These are phyloP conservation scores for Dothistroma pini DNA, from an alignment of 2,329 filamentous ascomycete species.

Conservation along the genomic window DNA sequence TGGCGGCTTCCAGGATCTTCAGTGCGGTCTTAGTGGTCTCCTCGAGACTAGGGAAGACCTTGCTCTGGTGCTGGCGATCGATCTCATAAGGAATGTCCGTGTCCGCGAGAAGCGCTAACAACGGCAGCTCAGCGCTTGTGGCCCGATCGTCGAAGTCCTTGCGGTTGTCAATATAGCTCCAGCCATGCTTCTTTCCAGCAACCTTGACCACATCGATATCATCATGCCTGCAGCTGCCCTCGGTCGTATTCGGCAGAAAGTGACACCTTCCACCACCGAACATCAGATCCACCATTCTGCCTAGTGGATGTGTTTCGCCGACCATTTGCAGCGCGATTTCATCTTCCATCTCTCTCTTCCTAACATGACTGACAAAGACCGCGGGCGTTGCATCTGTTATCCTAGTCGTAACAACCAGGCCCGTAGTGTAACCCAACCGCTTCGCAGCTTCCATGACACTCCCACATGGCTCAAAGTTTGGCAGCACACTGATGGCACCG, in stretches of 20 bases:
- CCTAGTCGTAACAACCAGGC: conserved; percentile 89
- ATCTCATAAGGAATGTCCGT: conserved; percentile 90
- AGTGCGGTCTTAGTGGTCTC: conserved; percentile 88
- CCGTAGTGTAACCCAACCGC: conserved; percentile 84
- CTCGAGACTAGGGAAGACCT: conserved; percentile 80
- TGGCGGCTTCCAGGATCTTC: conserved; percentile 73
- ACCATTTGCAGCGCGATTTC: conserved; percentile 90
- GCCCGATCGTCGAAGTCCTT: conserved; percentile 67
- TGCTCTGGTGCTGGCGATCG: conserved; percentile 73
- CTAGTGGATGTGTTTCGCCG: conserved; percentile 74
- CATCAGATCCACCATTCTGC: conserved; percentile 85
- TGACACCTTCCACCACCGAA: conserved; percentile 90
- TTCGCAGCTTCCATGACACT: conserved; percentile 93
- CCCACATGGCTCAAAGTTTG: conserved; percentile 81
- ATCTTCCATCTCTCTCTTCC: conserved; percentile 76
- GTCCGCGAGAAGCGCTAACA: conserved; percentile 79
- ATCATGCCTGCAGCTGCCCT: conserved; percentile 78
- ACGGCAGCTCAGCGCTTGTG: conserved; percentile 69
- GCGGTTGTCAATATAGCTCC: conserved; percentile 71
- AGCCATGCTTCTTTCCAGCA: conserved; percentile 69
- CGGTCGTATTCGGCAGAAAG: conserved; percentile 78
- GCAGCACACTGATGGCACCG: conserved; percentile 85
- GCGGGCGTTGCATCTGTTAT: conserved; percentile 96
- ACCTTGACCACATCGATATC: conserved; percentile 68
- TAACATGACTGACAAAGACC: conserved; percentile 87